A percentile compares a stretch with the other conserved stretches of the same genome.
Evolutionary conservation across 2,329 filamentous ascomycete genomes (phyloP).

Genomic region (Byssothecium circinans): DNA sequence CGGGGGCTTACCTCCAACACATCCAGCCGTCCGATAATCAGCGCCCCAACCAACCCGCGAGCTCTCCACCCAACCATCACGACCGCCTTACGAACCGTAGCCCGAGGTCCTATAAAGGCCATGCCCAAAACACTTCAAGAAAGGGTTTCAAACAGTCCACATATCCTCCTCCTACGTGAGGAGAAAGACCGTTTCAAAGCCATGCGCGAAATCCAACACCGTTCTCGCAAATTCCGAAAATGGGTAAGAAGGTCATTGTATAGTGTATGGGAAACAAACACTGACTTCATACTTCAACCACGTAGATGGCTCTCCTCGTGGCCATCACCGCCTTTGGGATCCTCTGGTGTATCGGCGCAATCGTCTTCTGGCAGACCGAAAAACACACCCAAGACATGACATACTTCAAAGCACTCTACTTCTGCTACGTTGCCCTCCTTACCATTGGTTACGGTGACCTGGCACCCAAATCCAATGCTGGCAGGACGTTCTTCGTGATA

Average conservation of each 20-base stretch:
- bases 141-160: slow-evolving; percentile 37
- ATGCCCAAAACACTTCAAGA: slow-evolving; percentile 10
- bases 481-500: slow-evolving; percentile 87
- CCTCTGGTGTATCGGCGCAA: slow-evolving; percentile 79
- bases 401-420: slow-evolving; percentile 84
- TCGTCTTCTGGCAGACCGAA: slow-evolving; percentile 70
- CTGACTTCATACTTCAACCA: too few species aligned
- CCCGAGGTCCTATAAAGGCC: slow-evolving; percentile 5
- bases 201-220: slow-evolving; percentile 77
- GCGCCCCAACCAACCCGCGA: slow-evolving; percentile 26
- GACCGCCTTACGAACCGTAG: slow-evolving; percentile 10
- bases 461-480: slow-evolving; percentile 74
- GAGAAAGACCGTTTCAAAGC: slow-evolving; percentile 70
- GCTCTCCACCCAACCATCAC: slow-evolving; percentile 25
- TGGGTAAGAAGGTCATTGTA: too few species aligned
- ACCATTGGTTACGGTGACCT: slow-evolving; percentile 88
- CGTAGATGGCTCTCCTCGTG: slow-evolving; percentile 65
- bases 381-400: slow-evolving; percentile 57
- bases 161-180: slow-evolving; percentile 59
- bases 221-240: slow-evolving; percentile 65
- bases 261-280: too few species aligned
- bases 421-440: slow-evolving; percentile 78
- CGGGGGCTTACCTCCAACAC: slow-evolving; percentile 17
- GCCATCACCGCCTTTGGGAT: slow-evolving; percentile 69
- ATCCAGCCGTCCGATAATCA: slow-evolving; percentile 21